Percentiles rank a stretch among this genome's conserved stretches.
Conservation (phyloP, 805 yeast genomes). For the Monosporozyma aerobia region DNA sequence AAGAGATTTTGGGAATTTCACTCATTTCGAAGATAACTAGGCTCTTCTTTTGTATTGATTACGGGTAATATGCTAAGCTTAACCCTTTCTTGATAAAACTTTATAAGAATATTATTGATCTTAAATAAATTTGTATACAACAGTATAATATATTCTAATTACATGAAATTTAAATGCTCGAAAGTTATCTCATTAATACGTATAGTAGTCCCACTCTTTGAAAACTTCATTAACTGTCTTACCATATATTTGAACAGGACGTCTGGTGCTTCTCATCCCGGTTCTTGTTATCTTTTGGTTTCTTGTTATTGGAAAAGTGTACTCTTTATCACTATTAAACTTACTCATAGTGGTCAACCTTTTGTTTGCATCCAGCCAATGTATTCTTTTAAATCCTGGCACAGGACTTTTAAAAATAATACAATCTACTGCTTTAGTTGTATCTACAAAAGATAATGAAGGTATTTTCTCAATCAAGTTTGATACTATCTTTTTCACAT, state of each 20-base stretch:
- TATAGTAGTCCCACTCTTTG: slow-evolving; percentile 22
- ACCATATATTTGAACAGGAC: slow-evolving; percentile 20
- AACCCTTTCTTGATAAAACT: background rate
- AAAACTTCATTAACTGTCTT: slow-evolving; percentile 20
- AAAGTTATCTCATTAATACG: background rate
- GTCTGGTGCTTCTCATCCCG: slow-evolving; percentile 21
- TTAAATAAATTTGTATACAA: background rate
- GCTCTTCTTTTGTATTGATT: background rate
- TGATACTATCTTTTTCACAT: slow-evolving; percentile 8
- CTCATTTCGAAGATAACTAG: background rate
- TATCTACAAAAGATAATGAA: slow-evolving; percentile 13
- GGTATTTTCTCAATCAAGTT: slow-evolving; percentile 17
- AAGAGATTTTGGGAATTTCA: background rate
- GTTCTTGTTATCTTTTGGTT: slow-evolving; percentile 17
- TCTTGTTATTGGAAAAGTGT: slow-evolving; percentile 12
- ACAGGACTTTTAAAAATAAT: slow-evolving; percentile 21
- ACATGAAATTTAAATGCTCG: background rate
- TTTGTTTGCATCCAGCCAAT: slow-evolving; percentile 27
- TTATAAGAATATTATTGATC: background rate
- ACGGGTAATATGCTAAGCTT: background rate
- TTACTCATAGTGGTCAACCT: slow-evolving; percentile 20
- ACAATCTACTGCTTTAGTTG: slow-evolving; percentile 21
- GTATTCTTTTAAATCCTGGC: slow-evolving; percentile 25
- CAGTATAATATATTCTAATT: background rate
- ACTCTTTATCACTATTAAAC: slow-evolving; percentile 18